Evolutionary conservation across 2,329 filamentous ascomycete genomes (phyloP), one percentile per base, ranked within the genome.

Genomic region (Fusarium paranaense): DNA sequence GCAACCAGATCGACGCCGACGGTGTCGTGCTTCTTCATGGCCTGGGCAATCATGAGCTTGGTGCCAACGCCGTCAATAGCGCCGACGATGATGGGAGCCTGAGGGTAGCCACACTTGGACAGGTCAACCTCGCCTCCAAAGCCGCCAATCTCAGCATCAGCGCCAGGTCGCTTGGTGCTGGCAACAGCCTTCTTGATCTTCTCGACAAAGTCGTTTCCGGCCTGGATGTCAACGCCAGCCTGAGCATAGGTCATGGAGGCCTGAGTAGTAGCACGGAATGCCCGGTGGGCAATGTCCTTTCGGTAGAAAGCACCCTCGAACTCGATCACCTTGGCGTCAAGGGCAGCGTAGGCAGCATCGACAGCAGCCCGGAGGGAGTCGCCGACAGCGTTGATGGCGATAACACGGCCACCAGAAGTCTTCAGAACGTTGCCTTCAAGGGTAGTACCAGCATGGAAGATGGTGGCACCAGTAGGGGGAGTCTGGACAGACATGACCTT

Each of bases 21-120:
- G 4, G 95, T 98, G 83, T 96, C 92, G 84, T 98, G 97, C 85
- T 97, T 95, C 78, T 91, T 89, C 86, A 97, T 94, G 14, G 91
- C 90, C 81, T 98, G 96, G 0, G 97, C 97, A 79, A 99, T 94
- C 88, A 97, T 97, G 78, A 98, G 92, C 86, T 98, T 98, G 58
- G 96, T 98, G 69, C 96, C 97, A 40, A 98, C 95, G 62, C 97
- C 97, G 81, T 99, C 97, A 74, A 98, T 98, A 69, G 95, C 95
- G 64, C 94, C 94, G n/a, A 98, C 94, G 30, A 98, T 85, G 66
- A 95, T 92, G 13, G 96, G 95, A 0, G 93, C 90, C 67, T 90
- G 87, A 7, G 88, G 86, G 80, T 94, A 97, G 62, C 94, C 93
- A 14, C 94, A 93, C 59, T 90, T 89, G 8, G 91, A 86, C 16